These are phyloP conservation scores for Colletotrichum sojae DNA, from an alignment of 2,329 filamentous ascomycete genomes.

Conservation along the genomic window DNA sequence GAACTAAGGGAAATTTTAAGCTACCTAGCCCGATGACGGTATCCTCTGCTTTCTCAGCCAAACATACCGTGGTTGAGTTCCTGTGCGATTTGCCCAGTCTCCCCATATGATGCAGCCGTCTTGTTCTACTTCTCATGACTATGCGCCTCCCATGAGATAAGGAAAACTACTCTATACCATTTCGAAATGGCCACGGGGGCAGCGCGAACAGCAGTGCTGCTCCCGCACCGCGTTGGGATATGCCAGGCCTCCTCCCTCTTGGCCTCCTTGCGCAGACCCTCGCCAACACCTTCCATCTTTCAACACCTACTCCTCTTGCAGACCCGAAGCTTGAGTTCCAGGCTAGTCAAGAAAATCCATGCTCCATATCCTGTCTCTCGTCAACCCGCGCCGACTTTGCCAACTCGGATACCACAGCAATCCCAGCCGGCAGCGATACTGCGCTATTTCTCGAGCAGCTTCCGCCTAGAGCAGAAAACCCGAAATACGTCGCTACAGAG, in stretches of 20 bases:
- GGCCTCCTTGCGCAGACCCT: constrained; percentile 34
- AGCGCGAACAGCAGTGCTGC: constrained; percentile 62
- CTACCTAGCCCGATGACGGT: constrained; percentile 35
- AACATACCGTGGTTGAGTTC: constrained; percentile 1
- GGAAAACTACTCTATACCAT: constrained; percentile 17
- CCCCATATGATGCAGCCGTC: constrained; percentile 35
- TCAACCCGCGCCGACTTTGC: not conserved
- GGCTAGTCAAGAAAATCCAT: not conserved
- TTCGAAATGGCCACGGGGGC: constrained; percentile 55
- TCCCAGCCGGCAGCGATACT: constrained; percentile 29
- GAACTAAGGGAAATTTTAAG: constrained; percentile 32
- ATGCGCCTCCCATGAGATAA: constrained; percentile 40
- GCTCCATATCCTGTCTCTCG: not conserved
- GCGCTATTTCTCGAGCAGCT: constrained; percentile 50
- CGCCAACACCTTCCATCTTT: constrained; percentile 15
- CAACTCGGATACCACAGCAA: constrained; percentile 11
- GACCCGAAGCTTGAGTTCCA: constrained; percentile 18
- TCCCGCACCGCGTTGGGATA: constrained; percentile 60
- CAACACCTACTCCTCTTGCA: constrained; percentile 34
- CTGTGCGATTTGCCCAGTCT: constrained; percentile 18
- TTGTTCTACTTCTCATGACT: constrained; percentile 27
- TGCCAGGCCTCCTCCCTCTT: constrained; percentile 40
- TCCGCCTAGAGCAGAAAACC: constrained; percentile 44
- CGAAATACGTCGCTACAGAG: not conserved
- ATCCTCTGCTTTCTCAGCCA: constrained; percentile 10